Evolutionary conservation across 2,329 filamentous ascomycete species (phyloP).

Genomic region (Cryphonectria carpinicola): DNA sequence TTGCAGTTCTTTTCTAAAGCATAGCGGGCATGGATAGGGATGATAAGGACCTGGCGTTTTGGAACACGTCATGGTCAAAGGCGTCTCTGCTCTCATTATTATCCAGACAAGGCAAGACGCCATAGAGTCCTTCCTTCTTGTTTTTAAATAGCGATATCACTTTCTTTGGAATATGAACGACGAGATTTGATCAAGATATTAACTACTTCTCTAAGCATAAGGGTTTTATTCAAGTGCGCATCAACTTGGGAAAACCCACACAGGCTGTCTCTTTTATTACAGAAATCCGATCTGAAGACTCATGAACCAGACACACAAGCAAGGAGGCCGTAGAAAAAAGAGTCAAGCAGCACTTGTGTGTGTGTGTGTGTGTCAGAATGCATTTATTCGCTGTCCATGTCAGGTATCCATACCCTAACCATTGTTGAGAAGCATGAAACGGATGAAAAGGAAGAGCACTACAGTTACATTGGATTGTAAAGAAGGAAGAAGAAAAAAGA

Average conservation of each 20-base stretch:
- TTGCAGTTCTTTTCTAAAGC: constrained; percentile 8
- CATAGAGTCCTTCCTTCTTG: background rate
- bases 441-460: constrained; percentile 19
- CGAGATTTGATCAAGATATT: background rate
- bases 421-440: constrained; percentile 14
- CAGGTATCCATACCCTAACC: constrained; percentile 24
- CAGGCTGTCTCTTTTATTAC: background rate
- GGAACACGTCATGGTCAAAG: background rate
- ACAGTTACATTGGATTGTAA: constrained; percentile 22
- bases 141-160: background rate
- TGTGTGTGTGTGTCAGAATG: constrained; percentile 8
- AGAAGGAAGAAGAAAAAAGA: background rate
- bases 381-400: constrained; percentile 27
- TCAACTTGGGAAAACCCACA: background rate
- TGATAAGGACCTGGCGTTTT: constrained; percentile 10
- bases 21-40: constrained; percentile 23
- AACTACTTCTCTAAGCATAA: background rate
- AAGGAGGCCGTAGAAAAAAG: background rate
- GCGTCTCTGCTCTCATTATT: background rate
- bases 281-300: background rate
- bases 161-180: background rate
- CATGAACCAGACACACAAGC: background rate
- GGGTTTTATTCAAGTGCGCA: background rate
- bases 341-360: background rate
- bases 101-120: background rate